Evolutionary conservation across 176 grass and related monocot genomes (phyloP).

Genomic region (Microstegium vimineum): DNA sequence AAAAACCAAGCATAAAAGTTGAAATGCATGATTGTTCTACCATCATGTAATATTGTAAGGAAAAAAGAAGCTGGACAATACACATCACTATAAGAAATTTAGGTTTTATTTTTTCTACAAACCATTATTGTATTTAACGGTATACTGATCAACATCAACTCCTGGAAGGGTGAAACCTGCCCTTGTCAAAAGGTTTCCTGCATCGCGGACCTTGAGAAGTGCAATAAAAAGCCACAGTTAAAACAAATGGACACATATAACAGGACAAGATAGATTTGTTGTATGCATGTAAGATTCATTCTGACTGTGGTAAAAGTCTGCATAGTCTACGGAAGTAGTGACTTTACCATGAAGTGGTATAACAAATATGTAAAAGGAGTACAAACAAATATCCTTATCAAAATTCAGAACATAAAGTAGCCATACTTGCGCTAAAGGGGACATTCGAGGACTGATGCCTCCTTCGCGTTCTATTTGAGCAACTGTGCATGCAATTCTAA

Average conservation of each 20-base stretch:
- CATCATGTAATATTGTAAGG: constrained; percentile 12
- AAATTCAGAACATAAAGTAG: constrained; percentile 9
- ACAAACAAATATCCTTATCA: neutral
- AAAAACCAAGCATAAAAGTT: neutral
- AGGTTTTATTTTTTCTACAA: constrained; percentile 13
- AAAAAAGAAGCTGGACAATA: constrained; percentile 11
- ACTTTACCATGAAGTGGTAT: neutral
- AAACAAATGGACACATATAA: neutral
- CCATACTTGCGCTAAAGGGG: constrained; percentile 89
- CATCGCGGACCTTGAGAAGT: constrained; percentile 79
- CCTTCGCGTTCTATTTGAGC: constrained; percentile 99
- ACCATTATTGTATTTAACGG: constrained; percentile 87
- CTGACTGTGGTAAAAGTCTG: neutral
- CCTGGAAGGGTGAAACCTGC: constrained; percentile 83
- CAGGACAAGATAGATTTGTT: neutral
- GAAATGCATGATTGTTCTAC: constrained; percentile 5
- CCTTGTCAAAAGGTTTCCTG: constrained; percentile 89
- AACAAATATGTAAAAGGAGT: neutral
- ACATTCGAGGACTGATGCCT: constrained; percentile 86
- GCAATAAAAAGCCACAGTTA: constrained; percentile 8
- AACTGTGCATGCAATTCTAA: constrained; percentile 91
- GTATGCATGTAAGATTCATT: neutral
- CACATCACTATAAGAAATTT: neutral
- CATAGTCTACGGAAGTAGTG: neutral
- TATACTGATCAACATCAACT: constrained; percentile 93